Percentiles rank a stretch among this genome's conserved stretches.
Evolutionary conservation across 805 yeast genomes (phyloP).

Genomic region (Wickerhamiella musiphila): DNA sequence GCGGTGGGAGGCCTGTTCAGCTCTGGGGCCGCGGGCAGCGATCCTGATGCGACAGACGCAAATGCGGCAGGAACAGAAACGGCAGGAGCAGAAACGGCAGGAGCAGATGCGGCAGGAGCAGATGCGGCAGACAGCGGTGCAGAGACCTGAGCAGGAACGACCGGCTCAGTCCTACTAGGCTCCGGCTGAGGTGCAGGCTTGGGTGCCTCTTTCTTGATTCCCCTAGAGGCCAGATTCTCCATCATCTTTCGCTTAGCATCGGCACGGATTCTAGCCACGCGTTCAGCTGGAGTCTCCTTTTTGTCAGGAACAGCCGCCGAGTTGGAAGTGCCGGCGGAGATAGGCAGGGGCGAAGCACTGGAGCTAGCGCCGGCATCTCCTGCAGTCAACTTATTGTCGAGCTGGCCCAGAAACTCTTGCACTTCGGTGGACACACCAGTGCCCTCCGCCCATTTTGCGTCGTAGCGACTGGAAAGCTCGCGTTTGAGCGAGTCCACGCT

Average conservation of each 20-base stretch:
- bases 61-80: conserved; percentile 2
- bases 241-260: conserved; percentile 17
- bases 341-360: neutral
- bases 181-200: conserved; percentile 1
- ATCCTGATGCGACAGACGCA: too few relatives aligned
- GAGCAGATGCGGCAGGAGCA: conserved; percentile 1
- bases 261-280: conserved; percentile 17
- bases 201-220: conserved; percentile 6
- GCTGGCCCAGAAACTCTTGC: conserved; percentile 38
- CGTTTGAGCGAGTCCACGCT: conserved; percentile 49
- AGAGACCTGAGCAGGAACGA: too few relatives aligned
- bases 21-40: too few relatives aligned
- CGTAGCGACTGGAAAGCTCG: conserved; percentile 33
- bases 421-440: conserved; percentile 59
- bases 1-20: too few relatives aligned
- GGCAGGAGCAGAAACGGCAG: neutral
- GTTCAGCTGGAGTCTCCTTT: conserved; percentile 15
- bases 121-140: neutral
- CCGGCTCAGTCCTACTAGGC: neutral
- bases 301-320: neutral
- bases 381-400: conserved; percentile 16
- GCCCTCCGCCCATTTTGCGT: conserved; percentile 67
- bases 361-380: neutral
- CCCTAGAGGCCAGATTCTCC: conserved; percentile 16
- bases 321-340: neutral